Evolutionary conservation across 225 moss, liverwort and hornwort species (phyloP), one percentile per base, ranked within the genome.

Genomic region (Straminergon stramineum): DNA sequence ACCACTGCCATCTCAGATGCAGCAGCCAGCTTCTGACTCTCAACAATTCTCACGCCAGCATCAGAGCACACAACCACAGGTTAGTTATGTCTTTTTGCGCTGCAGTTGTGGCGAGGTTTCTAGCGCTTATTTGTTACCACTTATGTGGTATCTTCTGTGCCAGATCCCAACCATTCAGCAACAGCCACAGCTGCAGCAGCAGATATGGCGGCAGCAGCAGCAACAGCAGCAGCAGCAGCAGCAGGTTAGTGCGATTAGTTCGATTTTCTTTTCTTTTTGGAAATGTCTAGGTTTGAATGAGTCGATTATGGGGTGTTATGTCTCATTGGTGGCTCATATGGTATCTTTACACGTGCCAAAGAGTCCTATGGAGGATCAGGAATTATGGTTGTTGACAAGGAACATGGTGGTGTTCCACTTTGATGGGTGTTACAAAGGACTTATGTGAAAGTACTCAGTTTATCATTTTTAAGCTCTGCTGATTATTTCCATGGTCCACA

Each of bases 1-100:
- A 88, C 81, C 93, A 56, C 51, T 92, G 87, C 39, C 93, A 65
- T 93, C 93, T 69, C 95, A 93, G 91, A 92, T 96, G 91, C 96
- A 96, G 88, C 96, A 94, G 88, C 71, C 94, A 69, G 75, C 90
- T 64, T 64, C 92, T 87, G 94, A 96, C 45, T 91, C 92, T 74
- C 95, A 92, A 61, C 94, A 96, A 68, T 90, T 93, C 75, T 77
- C 93, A 75, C 93, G 89, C 63, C 94, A 95, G 75, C 89, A 94
- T 89, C 88, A 90, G 81, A 90, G 81, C 86, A 35, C 90, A 51
- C 92, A 92, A 91, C n/a, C 92, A 18, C 93, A 93, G 94, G 94
- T 93, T 84, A 89, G 84, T 77, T 53, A 53, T 37, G 37, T 88
- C 35, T 61, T 87, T 57, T 63, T 78, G 71, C 45, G 23, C 65